A percentile compares a stretch with the other conserved stretches of the same genome.
phyloP scores from a whole-genome alignment of 768 basidiomycete species.

The Baorangia bicolor region DNA sequence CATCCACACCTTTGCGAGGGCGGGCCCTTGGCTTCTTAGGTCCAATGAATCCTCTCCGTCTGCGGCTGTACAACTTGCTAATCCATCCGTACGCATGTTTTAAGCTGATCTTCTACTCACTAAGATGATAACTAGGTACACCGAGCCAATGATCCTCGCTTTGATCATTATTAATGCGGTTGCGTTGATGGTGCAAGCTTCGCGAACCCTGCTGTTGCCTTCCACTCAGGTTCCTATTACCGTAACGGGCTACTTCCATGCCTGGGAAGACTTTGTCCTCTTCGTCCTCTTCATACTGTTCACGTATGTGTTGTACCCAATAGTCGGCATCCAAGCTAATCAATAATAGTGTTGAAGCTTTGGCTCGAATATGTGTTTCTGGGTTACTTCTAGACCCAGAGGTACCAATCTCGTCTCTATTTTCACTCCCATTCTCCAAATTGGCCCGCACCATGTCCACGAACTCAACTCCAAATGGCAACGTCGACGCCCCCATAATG shows the following conservation, averaged over 20 bases:
- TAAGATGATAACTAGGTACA: constrained; percentile 52
- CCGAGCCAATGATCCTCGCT: constrained; percentile 80
- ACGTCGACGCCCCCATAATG: constrained; percentile 20
- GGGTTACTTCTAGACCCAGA: constrained; percentile 89
- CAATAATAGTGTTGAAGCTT: constrained; percentile 67
- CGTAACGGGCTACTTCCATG: constrained; percentile 74
- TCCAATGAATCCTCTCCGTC: constrained; percentile 61
- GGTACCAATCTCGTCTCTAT: constrained; percentile 50
- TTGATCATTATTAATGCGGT: constrained; percentile 84
- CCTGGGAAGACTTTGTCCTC: constrained; percentile 88
- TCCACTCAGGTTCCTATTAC: constrained; percentile 41
- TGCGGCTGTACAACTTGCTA: constrained; percentile 64
- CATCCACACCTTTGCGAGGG: constrained; percentile 60
- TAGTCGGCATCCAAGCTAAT: not conserved
- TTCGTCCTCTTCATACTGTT: constrained; percentile 83
- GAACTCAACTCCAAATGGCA: constrained; percentile 29
- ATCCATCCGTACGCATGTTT: constrained; percentile 60
- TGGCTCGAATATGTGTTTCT: constrained; percentile 85
- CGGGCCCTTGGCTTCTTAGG: constrained; percentile 77
- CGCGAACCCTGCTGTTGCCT: constrained; percentile 56
- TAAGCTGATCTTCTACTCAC: not conserved
- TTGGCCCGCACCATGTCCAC: constrained; percentile 24
- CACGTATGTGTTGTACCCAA: constrained; percentile 54
- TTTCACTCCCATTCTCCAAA: constrained; percentile 39
- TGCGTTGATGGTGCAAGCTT: constrained; percentile 78